Conservation (phyloP, 768 basidiomycete genomes). For the Suillus discolor region DNA sequence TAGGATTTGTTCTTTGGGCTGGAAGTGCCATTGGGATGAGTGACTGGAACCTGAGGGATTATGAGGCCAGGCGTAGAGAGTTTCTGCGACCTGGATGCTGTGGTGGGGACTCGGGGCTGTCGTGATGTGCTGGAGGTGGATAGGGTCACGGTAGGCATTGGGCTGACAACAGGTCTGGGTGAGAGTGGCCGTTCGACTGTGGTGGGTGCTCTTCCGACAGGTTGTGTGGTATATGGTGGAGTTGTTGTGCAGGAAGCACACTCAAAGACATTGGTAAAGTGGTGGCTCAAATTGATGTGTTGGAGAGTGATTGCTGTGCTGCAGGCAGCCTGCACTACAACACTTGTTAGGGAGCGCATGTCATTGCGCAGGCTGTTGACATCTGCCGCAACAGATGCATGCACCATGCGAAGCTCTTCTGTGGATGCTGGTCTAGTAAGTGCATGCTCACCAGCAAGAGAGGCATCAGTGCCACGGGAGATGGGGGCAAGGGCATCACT, state of each 20-base stretch:
- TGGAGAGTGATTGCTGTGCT: background rate
- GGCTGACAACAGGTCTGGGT: background rate
- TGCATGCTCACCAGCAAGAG: background rate
- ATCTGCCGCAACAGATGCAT: background rate
- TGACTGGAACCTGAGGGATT: background rate
- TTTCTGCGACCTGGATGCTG: background rate
- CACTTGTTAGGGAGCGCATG: background rate
- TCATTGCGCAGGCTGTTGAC: background rate
- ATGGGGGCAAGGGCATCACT: constrained; percentile 9
- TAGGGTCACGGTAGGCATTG: background rate
- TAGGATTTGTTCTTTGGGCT: background rate
- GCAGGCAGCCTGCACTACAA: background rate
- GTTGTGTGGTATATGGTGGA: background rate
- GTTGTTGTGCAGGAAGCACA: background rate
- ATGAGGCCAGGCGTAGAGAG: background rate
- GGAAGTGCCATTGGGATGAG: background rate
- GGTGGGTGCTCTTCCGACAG: background rate
- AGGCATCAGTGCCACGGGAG: background rate
- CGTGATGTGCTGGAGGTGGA: background rate
- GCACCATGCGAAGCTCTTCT: background rate
- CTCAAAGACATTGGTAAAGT: background rate
- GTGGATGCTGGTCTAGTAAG: background rate
- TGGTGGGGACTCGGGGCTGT: background rate
- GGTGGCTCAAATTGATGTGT: background rate
- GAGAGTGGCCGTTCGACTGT: background rate